Base-by-base conservation (phyloP, 148 eudicot species). In the Rhododendron henanense region DNA sequence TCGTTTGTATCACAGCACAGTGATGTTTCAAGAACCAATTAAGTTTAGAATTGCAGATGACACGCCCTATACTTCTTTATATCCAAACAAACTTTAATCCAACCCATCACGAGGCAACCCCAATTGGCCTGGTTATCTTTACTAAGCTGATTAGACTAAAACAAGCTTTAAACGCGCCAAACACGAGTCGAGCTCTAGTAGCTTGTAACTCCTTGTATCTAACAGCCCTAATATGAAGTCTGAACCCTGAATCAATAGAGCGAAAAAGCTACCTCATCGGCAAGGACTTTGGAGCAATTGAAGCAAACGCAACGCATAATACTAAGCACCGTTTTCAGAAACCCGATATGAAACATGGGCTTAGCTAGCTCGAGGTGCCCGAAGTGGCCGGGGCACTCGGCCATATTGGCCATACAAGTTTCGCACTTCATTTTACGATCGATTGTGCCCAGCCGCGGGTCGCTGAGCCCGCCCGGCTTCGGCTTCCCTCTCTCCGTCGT, bases 321-420 rank as follows among this genome's bases (percentile, higher is more conserved):
- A 78, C 94, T 94, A n/a, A 97, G 95, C 33, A 97, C 98, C 15
- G 97, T 95, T 91, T 97, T 97, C 88, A 97, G 5, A 83, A 97
- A 97, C 2, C 98, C 98, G 37, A 97, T 94, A 79, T 97, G 99
- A 87, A 90, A 97, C 98, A 97, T 95, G 10, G 99, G 99, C 84
- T 97, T 97, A 1, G 99, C 99, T 5, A 97, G 97, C 96, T 97
- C 99, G 45, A 97, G 96, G 85, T 97, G 99, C 6, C 99, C 99
- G 80, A 97, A 97, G 82, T 97, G 99, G 23, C 99, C 99, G 5
- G 99, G 98, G 80, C 99, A 97, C 85, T 97, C 99, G 0, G 98
- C 98, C 99, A 95, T 97, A 35, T 90, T 97, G 0, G 98, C 98
- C 90, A 93, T 94, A 83, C 99, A 97, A 6, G 99, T 97, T 85